Evolutionary conservation across 306 rosid species (phyloP).

Genomic region (Cercis canadensis): DNA sequence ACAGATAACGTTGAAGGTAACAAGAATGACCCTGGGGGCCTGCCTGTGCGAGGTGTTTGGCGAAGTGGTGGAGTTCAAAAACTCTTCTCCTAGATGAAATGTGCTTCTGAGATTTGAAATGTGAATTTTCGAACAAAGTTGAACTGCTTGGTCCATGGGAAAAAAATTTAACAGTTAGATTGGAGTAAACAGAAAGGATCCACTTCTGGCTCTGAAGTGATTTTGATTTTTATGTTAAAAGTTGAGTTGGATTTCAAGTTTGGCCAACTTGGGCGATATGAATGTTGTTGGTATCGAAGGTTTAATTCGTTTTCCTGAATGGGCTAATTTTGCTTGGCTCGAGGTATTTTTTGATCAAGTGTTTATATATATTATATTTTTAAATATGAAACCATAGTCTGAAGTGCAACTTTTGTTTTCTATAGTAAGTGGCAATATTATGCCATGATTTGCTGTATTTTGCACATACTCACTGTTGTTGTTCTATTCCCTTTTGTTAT

Average conservation of each 20-base stretch:
- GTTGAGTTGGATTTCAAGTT: constrained; percentile 38
- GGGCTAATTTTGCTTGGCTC: constrained; percentile 38
- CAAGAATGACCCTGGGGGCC: constrained; percentile 51
- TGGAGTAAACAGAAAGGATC: constrained; percentile 6
- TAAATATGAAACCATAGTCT: constrained; percentile 7
- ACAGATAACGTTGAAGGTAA: constrained; percentile 40
- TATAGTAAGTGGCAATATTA: no score
- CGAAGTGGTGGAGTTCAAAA: constrained; percentile 68
- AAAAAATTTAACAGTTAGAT: background rate
- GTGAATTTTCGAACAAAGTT: constrained; percentile 17
- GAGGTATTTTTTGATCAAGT: constrained; percentile 33
- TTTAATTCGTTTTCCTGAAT: constrained; percentile 12
- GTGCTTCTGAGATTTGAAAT: constrained; percentile 16
- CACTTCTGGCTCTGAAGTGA: constrained; percentile 22
- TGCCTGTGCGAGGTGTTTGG: constrained; percentile 92
- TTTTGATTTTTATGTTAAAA: constrained; percentile 5
- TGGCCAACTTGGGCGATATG: constrained; percentile 27
- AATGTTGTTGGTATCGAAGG: constrained; percentile 27
- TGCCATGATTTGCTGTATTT: no score
- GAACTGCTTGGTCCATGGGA: constrained; percentile 12
- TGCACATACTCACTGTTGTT: no score
- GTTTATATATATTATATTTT: constrained; percentile 5
- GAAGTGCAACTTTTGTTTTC: no score
- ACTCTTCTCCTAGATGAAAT: constrained; percentile 45
- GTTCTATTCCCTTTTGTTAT: no score